phyloP scores from a whole-genome alignment of 176 grass and related monocot species.

The Cenchrus purpureus region DNA sequence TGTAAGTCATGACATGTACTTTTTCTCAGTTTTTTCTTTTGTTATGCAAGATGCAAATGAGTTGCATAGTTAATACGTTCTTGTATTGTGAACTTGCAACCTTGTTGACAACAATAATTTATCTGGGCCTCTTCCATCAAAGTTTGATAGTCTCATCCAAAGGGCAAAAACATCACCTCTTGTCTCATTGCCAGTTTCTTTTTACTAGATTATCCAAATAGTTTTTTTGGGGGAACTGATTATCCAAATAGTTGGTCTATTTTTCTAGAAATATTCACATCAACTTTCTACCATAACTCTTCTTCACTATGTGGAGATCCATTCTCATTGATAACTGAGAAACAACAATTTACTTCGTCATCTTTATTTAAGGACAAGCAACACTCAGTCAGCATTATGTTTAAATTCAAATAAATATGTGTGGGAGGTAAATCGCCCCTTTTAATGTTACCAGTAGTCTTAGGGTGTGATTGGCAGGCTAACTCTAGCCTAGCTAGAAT shows the following conservation, averaged over 20 bases:
- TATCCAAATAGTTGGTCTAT: too few relatives aligned
- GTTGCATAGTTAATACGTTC: neutral
- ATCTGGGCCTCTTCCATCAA: slow-evolving; percentile 81
- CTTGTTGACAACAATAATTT: slow-evolving; percentile 92
- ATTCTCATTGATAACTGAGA: neutral
- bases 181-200: slow-evolving; percentile 8
- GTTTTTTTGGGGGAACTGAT: neutral
- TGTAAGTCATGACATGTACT: slow-evolving; percentile 58
- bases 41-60: slow-evolving; percentile 14
- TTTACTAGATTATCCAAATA: slow-evolving; percentile 2
- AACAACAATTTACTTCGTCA: slow-evolving; percentile 4
- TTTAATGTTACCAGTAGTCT: slow-evolving; percentile 77
- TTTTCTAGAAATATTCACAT: too few relatives aligned
- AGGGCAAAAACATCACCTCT: too few relatives aligned
- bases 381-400: neutral
- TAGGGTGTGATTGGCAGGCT: too few relatives aligned
- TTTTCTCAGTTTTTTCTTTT: slow-evolving; percentile 6
- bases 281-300: neutral
- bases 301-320: neutral
- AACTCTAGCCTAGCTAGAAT: too few relatives aligned
- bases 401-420: slow-evolving; percentile 32
- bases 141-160: slow-evolving; percentile 25
- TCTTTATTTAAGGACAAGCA: slow-evolving; percentile 21
- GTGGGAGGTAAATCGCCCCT: slow-evolving; percentile 1
- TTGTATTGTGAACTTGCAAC: slow-evolving; percentile 53